Evolutionary conservation across 1,139 yeast genomes (phyloP), one percentile per base, ranked within the genome.

Genomic region (Lodderomyces elongisporus): DNA sequence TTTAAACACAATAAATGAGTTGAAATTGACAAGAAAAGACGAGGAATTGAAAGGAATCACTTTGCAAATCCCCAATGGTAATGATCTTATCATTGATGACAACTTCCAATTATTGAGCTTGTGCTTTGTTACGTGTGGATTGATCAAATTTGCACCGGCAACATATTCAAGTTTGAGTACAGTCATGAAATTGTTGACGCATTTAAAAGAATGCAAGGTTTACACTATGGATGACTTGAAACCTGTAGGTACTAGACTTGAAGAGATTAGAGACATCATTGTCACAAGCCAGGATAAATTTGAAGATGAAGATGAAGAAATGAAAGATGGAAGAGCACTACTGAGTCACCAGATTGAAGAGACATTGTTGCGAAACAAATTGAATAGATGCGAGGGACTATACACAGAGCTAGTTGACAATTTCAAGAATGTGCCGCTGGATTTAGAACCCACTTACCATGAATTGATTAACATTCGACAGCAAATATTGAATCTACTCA

Each of bases 131-230:
- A 85, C 97, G 1, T 93, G 93, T 41, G 98, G 98, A 3, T 68
- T 87, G 46, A 83, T 83, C 36, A 81, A 87, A 46, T 75, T 85
- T 28, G 95, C 96, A 1, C 96, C 96, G 1, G 95, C 96, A 3
- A 85, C 95, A 1, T 91, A 84, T 58, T 88, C 95, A 6, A 84
- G 95, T 5, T 64, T 89, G 31, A 72, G 88, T 29, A 85, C 96
- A 0, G 95, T 91, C 8, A 79, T 79, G 58, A 77, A 91, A 47
- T 63, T 91, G 39, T 66, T 91, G 44, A 84, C 78, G 41, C 97
- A 89, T 58, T 65, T 89, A 41, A 74, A 77, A 45, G 95, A 85
- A 49, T 77, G 87, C 36, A 79, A 78, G 37, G 85, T 85, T 13
- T 88, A 80, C 56, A 88, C 96, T 1, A 77, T 76, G 40, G 85